Evolutionary conservation across 148 eudicot species (phyloP), one percentile per base, ranked within the genome.

Genomic region (Salicornia ramosissima): DNA sequence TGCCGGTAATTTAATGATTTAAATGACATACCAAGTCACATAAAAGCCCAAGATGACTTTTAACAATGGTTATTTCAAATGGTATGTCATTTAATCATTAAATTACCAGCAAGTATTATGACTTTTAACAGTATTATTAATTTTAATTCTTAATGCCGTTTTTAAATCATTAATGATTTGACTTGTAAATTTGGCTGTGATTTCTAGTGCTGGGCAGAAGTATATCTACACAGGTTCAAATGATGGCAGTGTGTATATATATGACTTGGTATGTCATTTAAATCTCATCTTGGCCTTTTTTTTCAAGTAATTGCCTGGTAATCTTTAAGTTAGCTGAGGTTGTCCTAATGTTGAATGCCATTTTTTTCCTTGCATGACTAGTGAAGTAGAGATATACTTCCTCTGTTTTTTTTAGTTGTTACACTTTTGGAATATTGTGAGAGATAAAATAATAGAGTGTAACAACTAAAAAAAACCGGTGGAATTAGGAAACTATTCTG

Each of bases 161-260:
- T 7, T 66, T 14, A 30, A 29, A 30, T 19, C 19, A 14, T 54
- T 21, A 67, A 10, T 10, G 2, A 0, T 4, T 51, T 68, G 61
- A 53, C 34, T 29, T 51, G 36, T 28, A 14, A 45, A 13, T 7
- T 51, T 14, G 28, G 31, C 47, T 36, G 15, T 29, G 21, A 18
- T 28, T 53, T 80, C 82, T 89, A 89, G 96, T 79, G 83, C 90
- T 40, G 96, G 91, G 29, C 91, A 89, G 65, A 89, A 80, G 81
- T 89, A 87, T 80, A 87, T 89, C 69, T 89, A 89, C 80, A 87
- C 88, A 0, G 96, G 91, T 70, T 89, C 96, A 22, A 74, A 75
- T 28, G 91, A 89, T 82, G 77, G 73, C n/a, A 74, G 65, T 56
- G 89, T 89, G 39, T 87, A 87, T 69, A 77, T 89, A 28, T 89